phyloP scores from a whole-genome alignment of 352 stramenopile species.

The Pythium dissotocum region DNA sequence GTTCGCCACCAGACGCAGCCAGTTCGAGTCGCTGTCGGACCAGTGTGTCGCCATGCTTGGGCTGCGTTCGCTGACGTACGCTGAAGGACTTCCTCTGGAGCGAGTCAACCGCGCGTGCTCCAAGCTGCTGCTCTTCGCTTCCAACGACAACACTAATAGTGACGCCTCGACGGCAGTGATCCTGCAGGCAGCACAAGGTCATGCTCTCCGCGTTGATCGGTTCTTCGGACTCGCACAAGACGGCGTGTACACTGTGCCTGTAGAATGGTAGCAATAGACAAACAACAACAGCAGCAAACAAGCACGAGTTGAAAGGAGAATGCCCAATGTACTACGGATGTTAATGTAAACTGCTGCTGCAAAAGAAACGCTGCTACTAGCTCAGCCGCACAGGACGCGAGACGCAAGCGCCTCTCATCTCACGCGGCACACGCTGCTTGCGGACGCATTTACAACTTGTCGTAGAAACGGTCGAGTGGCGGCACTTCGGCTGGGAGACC shows the following conservation, averaged over 20 bases:
- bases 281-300: neutral
- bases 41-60: constrained; percentile 41
- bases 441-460: constrained; percentile 96
- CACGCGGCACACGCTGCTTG: neutral
- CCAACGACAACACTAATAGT: constrained; percentile 27
- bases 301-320: constrained; percentile 13
- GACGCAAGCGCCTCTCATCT: neutral
- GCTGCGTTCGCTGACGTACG: constrained; percentile 34
- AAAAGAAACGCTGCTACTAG: constrained; percentile 23
- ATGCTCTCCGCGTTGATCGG: constrained; percentile 22
- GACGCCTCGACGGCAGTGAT: neutral
- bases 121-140: constrained; percentile 32
- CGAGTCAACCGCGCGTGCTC: constrained; percentile 22
- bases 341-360: constrained; percentile 34
- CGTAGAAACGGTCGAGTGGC: constrained; percentile 98
- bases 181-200: neutral
- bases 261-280: constrained; percentile 15
- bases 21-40: constrained; percentile 37
- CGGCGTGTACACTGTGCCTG: constrained; percentile 21
- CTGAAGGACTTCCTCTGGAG: constrained; percentile 36
- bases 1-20: constrained; percentile 8
- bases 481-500: constrained; percentile 96
- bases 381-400: neutral
- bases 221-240: constrained; percentile 27
- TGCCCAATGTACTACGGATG: constrained; percentile 31